phyloP scores from a whole-genome alignment of 176 grass and related monocot species.

The Areca catechu region DNA sequence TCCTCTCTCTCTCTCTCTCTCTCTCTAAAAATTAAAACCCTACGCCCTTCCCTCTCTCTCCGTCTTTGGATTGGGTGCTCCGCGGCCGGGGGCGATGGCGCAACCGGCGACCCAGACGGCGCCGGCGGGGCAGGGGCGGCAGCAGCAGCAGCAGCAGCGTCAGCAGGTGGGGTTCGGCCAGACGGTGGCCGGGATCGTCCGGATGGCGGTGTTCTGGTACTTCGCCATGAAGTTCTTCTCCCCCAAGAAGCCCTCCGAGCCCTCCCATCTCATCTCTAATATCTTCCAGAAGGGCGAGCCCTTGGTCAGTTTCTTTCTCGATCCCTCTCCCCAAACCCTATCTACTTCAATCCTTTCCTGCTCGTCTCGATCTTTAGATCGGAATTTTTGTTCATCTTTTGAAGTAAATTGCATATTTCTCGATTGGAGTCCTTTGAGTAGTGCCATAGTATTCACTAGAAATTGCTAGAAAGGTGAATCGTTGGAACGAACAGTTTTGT shows the following conservation, averaged over 20 bases:
- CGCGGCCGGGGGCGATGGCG: conserved; percentile 3
- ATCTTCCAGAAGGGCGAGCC: conserved; percentile 89
- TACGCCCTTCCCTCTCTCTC: too few species aligned
- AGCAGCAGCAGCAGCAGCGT: conserved; percentile 29
- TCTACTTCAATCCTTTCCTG: too few species aligned
- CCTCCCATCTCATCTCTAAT: conserved; percentile 67
- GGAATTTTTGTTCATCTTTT: too few species aligned
- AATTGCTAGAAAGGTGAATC: too few species aligned
- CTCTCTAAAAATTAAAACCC: too few species aligned
- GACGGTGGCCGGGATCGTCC: conserved; percentile 57
- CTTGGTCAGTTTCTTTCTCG: conserved; percentile 35
- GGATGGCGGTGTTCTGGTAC: conserved; percentile 98
- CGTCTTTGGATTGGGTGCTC: conserved; percentile 10
- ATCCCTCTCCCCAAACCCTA: too few species aligned
- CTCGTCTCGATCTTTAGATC: too few species aligned
- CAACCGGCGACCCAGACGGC: conserved; percentile 10
- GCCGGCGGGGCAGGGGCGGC: conserved; percentile 19
- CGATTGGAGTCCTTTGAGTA: too few species aligned
- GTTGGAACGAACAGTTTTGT: too few species aligned
- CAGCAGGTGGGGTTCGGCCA: conserved; percentile 51
- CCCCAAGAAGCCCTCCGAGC: conserved; percentile 55
- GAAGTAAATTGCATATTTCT: too few species aligned
- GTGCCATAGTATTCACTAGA: too few species aligned
- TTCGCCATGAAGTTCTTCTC: conserved; percentile 95
- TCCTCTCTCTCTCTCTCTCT: conserved; percentile 8